Evolutionary conservation across 2,329 filamentous ascomycete species (phyloP), one percentile per base, ranked within the genome.

Genomic region (Aspergillus tamarii): DNA sequence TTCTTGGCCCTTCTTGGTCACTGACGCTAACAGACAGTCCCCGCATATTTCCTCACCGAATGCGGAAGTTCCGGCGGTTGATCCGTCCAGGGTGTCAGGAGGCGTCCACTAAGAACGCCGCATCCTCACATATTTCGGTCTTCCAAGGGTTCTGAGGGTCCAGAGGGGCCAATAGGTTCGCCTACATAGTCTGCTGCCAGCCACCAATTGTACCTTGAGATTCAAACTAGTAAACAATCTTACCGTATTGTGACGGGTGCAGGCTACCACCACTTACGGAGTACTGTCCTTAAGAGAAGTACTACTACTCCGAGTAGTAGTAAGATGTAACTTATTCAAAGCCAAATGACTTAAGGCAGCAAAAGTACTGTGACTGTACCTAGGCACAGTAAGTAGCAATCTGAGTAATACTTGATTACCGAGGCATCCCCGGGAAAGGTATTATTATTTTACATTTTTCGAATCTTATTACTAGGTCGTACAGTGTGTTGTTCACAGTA

Each of bases 1-100:
- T 65, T 68, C 66, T 66, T 68, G 57, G 67, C 54, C 48, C 52
- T 56, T 50, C 55, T 61, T 66, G 59, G 59, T 62, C 46, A 39
- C 21, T 26, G 50, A 53, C 61, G 63, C 55, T 64, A 59, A 67
- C 59, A 63, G 67, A 60, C 56, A 39, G 64, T 54, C 67, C 65
- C 67, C 67, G 65, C 68, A 70, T 66, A 66, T 16, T 41, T 59
- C 43, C 36, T 4, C 52, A 21, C 68, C 67, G 45, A 65, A 66
- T 62, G 14, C 41, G 62, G 68, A 52, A 70, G 57, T 64, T 64
- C 55, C 19, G 41, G 60, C 43, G 62, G 67, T 41, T 57, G 63
- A 69, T 70, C 65, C 58, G 62, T 30, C 62, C 64, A 64, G 57
- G 61, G 64, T 66, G 54, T 46, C 60, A 64, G 60, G 56, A 64